Evolutionary conservation across 495 filamentous ascomycete species (phyloP).

Genomic region (Aspergillus funiculosus): DNA sequence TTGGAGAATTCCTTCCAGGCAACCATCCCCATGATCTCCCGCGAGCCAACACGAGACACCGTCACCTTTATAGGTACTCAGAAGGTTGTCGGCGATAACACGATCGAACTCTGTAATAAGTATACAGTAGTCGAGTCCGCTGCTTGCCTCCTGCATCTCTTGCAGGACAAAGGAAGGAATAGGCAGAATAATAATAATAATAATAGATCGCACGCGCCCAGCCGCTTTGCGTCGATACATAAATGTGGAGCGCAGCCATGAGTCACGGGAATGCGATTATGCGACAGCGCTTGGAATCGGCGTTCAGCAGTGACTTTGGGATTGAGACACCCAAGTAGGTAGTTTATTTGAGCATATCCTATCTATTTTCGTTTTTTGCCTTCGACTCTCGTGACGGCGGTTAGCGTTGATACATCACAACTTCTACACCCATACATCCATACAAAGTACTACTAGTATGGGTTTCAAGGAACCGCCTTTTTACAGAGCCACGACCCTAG

Average conservation of each 20-base stretch:
- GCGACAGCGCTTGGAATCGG: slow-evolving; percentile 6
- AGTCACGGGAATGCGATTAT: slow-evolving; percentile 3
- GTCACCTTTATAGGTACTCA: slow-evolving; percentile 6
- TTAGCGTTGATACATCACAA: background rate
- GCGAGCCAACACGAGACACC: slow-evolving; percentile 8
- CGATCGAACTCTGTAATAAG: background rate
- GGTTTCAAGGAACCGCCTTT: too few relatives aligned
- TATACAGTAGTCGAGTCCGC: too few relatives aligned
- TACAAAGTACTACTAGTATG: too few relatives aligned
- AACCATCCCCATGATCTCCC: slow-evolving; percentile 8
- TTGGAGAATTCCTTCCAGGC: slow-evolving; percentile 5
- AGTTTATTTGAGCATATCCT: too few relatives aligned
- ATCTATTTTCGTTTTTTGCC: too few relatives aligned
- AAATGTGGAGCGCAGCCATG: slow-evolving; percentile 6
- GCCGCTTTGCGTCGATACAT: slow-evolving; percentile 5
- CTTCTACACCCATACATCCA: background rate
- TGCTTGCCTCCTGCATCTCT: too few relatives aligned
- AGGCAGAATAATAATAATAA: background rate
- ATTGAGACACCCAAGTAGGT: too few relatives aligned
- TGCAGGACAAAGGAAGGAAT: too few relatives aligned
- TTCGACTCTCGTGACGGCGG: too few relatives aligned
- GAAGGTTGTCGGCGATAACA: slow-evolving; percentile 2
- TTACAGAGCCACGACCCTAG: too few relatives aligned
- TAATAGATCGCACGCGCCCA: slow-evolving; percentile 7
- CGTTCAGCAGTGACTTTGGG: too few relatives aligned